These are phyloP conservation scores for Fusarium proliferatum DNA, from an alignment of 2,329 filamentous ascomycete genomes.

Conservation along the genomic window DNA sequence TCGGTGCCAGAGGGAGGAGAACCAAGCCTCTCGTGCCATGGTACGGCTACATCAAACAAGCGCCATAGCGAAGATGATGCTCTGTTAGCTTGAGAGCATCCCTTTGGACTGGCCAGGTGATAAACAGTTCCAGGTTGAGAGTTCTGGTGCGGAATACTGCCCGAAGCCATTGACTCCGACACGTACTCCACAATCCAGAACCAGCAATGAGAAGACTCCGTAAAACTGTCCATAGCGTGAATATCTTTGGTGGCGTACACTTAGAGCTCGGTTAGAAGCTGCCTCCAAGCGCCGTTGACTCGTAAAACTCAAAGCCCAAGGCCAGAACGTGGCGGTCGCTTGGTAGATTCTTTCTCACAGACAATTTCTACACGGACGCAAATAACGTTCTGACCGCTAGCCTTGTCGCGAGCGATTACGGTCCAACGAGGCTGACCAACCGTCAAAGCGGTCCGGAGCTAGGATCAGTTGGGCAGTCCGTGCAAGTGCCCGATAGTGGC, in stretches of 20 bases:
- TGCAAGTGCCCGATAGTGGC: constrained; percentile 25
- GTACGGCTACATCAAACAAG: neutral
- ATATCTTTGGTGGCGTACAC: constrained; percentile 25
- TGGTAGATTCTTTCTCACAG: constrained; percentile 6
- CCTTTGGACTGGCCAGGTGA: neutral
- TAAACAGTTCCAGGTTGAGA: neutral
- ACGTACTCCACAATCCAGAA: neutral
- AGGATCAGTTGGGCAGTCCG: constrained; percentile 27
- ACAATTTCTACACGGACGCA: neutral
- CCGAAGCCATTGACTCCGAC: neutral
- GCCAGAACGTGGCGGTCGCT: constrained; percentile 1
- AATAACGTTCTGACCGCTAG: constrained; percentile 15
- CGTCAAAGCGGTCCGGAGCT: constrained; percentile 18
- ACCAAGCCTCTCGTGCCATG: constrained; percentile 26
- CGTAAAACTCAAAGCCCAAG: constrained; percentile 3
- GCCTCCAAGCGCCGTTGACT: constrained; percentile 13
- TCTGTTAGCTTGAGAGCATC: constrained; percentile 3
- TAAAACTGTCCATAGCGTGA: constrained; percentile 4
- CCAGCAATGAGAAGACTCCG: constrained; percentile 1
- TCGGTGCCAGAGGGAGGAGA: constrained; percentile 18
- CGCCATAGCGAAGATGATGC: neutral
- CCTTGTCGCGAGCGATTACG: constrained; percentile 14
- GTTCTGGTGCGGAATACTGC: constrained; percentile 7
- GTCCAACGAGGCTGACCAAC: constrained; percentile 25
- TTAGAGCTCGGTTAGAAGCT: constrained; percentile 18